These are phyloP conservation scores for Triglochin maritima DNA, from an alignment of 106 monocot species.

Conservation along the genomic window DNA sequence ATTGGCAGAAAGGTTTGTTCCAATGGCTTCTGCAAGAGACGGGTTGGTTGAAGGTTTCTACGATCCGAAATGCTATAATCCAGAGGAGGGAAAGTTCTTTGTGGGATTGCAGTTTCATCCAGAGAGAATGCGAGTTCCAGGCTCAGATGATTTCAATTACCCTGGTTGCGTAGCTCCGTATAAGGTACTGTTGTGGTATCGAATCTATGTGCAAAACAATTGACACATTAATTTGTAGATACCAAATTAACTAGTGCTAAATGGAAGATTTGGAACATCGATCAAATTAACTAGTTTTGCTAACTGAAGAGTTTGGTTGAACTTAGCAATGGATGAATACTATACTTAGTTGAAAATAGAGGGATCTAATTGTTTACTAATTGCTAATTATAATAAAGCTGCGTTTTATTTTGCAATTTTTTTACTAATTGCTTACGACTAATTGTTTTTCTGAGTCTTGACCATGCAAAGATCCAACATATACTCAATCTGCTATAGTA, in stretches of 20 bases:
- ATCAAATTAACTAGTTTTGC: not conserved
- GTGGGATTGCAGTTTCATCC: slow-evolving; percentile 96
- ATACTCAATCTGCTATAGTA: no score
- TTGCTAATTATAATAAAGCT: no score
- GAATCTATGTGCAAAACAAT: not conserved
- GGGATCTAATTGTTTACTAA: no score
- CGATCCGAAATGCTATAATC: slow-evolving; percentile 58
- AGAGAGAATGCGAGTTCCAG: slow-evolving; percentile 54
- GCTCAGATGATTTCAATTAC: slow-evolving; percentile 67
- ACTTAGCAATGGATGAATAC: no score
- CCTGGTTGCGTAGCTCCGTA: slow-evolving; percentile 67
- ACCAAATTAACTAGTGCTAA: not conserved
- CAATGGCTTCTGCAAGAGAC: slow-evolving; percentile 60
- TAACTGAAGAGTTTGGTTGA: not conserved
- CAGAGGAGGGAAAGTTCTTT: slow-evolving; percentile 70
- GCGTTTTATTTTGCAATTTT: no score
- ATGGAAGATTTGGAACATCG: not conserved
- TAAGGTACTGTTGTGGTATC: slow-evolving; percentile 35
- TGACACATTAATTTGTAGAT: not conserved
- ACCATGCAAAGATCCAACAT: no score
- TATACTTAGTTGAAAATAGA: no score
- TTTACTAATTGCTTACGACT: not conserved
- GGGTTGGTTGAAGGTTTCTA: slow-evolving; percentile 83
- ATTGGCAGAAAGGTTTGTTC: slow-evolving; percentile 59
- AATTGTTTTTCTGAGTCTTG: not conserved